phyloP scores from a whole-genome alignment of 2,329 filamentous ascomycete species.

The Cladosporium oxysporum region DNA sequence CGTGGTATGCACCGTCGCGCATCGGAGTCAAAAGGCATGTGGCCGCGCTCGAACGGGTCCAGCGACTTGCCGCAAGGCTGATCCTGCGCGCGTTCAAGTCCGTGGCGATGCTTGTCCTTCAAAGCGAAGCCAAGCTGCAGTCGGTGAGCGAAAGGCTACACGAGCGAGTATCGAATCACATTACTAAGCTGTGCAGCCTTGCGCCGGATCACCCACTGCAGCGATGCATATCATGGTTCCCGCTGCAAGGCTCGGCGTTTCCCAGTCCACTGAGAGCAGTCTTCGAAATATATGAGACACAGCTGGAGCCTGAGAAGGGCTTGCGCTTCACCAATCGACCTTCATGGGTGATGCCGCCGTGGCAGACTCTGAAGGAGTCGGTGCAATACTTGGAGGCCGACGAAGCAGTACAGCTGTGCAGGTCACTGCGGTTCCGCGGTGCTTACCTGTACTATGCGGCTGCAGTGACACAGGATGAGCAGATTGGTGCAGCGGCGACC shows the following conservation, averaged over 20 bases:
- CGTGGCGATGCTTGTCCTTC: background rate
- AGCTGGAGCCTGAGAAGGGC: background rate
- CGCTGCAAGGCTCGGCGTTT: slow-evolving; percentile 3
- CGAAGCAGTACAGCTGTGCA: too few relatives aligned
- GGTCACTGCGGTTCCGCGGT: too few relatives aligned
- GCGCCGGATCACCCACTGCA: slow-evolving; percentile 10
- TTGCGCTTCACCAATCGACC: background rate
- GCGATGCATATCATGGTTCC: slow-evolving; percentile 2
- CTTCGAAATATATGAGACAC: too few relatives aligned
- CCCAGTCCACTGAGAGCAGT: too few relatives aligned
- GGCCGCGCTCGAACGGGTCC: background rate
- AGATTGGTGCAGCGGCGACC: too few relatives aligned
- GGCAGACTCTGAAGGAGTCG: too few relatives aligned
- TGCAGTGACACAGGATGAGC: too few relatives aligned
- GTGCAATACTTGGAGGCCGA: too few relatives aligned
- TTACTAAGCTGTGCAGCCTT: slow-evolving; percentile 13
- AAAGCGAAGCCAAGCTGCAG: slow-evolving; percentile 5
- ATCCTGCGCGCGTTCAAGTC: slow-evolving; percentile 2
- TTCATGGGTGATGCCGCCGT: background rate
- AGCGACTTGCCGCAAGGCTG: background rate
- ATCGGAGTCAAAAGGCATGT: background rate
- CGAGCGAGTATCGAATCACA: background rate
- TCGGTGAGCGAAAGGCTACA: background rate
- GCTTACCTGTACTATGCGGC: too few relatives aligned
- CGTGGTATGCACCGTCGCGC: background rate